Conservation (phyloP, 176 grass and related monocot genomes). For the Neostapfia colusana region DNA sequence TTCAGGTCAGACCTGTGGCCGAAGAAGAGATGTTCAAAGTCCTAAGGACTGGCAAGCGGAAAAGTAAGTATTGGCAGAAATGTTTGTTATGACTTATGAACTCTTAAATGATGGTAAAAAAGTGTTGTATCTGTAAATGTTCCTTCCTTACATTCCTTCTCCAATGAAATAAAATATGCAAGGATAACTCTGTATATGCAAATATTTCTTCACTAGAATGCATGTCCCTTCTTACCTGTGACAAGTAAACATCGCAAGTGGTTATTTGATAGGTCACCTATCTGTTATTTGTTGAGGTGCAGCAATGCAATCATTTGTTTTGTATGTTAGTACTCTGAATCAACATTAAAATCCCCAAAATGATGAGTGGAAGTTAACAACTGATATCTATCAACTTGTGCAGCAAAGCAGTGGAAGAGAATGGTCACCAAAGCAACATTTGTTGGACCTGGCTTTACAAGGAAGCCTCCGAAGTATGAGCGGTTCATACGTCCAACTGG, state of each 20-base stretch:
- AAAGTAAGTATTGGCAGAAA: constrained; percentile 51
- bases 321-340: background rate
- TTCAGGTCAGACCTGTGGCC: constrained; percentile 78
- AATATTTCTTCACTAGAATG: background rate
- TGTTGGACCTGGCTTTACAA: constrained; percentile 75
- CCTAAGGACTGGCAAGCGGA: constrained; percentile 63
- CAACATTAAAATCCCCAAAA: background rate
- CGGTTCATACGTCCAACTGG: constrained; percentile 74
- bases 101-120: background rate
- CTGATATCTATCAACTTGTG: background rate
- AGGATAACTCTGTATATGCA: background rate
- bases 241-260: background rate
- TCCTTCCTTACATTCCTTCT: background rate
- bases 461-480: constrained; percentile 86
- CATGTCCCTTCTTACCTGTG: background rate
- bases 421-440: constrained; percentile 85
- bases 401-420: constrained; percentile 93
- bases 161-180: background rate
- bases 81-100: background rate
- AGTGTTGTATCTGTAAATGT: background rate
- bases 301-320: background rate
- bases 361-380: background rate
- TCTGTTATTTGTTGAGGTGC: background rate
- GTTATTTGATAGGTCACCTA: background rate
- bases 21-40: constrained; percentile 88